These are phyloP conservation scores for Myxozyma monticola DNA, from an alignment of 805 yeast genomes.

Conservation along the genomic window DNA sequence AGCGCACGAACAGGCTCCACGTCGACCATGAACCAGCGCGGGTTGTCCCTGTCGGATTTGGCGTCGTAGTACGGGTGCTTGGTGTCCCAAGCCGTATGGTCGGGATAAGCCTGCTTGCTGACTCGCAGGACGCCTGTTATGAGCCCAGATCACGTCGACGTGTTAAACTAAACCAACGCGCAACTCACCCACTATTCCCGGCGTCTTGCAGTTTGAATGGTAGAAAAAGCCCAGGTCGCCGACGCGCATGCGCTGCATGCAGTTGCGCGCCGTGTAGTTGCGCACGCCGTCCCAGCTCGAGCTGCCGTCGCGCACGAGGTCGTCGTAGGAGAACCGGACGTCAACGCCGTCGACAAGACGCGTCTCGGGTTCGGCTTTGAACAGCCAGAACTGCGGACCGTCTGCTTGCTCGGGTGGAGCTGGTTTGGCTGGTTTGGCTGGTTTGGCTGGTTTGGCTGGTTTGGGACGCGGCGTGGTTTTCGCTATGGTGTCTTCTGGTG, in stretches of 20 bases:
- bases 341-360: slow-evolving; percentile 53
- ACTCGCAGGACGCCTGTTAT: not conserved
- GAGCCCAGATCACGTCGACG: too few relatives aligned
- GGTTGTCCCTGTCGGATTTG: slow-evolving; percentile 45
- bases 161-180: too few relatives aligned
- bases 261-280: slow-evolving; percentile 57
- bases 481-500: not conserved
- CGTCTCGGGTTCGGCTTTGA: slow-evolving; percentile 56
- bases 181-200: slow-evolving; percentile 49
- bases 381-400: slow-evolving; percentile 47
- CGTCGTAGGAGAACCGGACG: slow-evolving; percentile 50
- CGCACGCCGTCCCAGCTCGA: slow-evolving; percentile 61
- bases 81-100: slow-evolving; percentile 42
- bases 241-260: slow-evolving; percentile 48
- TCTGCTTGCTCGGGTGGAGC: not conserved
- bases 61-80: slow-evolving; percentile 51
- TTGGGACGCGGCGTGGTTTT: not conserved
- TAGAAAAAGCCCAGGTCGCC: slow-evolving; percentile 55
- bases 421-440: not conserved
- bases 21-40: slow-evolving; percentile 61
- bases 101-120: too few relatives aligned
- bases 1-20: slow-evolving; percentile 48
- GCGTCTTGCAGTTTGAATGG: slow-evolving; percentile 55
- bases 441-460: not conserved
- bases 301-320: slow-evolving; percentile 40